Percentiles rank a stretch among this genome's conserved stretches.
phyloP scores from a whole-genome alignment of 2,329 filamentous ascomycete genomes.

The Graphium sp. region DNA sequence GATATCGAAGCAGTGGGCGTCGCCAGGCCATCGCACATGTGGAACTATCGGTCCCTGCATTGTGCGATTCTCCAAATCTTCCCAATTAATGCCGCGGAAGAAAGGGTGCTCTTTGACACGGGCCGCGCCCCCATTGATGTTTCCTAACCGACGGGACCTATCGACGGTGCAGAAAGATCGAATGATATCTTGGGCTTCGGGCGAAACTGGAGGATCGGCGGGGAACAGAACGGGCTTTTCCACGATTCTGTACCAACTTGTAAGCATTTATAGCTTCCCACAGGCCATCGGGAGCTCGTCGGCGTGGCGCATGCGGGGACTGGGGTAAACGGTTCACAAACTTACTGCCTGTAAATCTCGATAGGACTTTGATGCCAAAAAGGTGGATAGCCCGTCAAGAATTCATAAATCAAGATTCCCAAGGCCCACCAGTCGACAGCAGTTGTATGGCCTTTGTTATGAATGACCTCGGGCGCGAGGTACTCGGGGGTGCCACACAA shows the following conservation, averaged over 20 bases:
- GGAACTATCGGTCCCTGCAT: conserved; percentile 57
- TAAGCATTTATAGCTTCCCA: no score
- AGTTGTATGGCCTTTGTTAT: conserved; percentile 60
- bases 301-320: no score
- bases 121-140: conserved; percentile 56
- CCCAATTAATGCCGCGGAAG: conserved; percentile 59
- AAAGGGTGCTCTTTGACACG: conserved; percentile 63
- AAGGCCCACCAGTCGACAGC: conserved; percentile 83
- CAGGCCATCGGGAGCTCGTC: no score
- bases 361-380: conserved; percentile 81
- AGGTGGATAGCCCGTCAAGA: conserved; percentile 68
- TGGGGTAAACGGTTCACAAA: no score
- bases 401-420: conserved; percentile 72
- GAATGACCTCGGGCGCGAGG: conserved; percentile 69
- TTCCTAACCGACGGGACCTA: conserved; percentile 60
- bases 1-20: conserved; percentile 67
- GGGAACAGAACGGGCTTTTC: conserved; percentile 65
- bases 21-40: conserved; percentile 54
- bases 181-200: conserved; percentile 59
- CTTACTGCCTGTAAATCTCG: conserved; percentile 68
- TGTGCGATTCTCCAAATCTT: conserved; percentile 48
- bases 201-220: conserved; percentile 44
- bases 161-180: conserved; percentile 63
- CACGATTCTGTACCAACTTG: conserved; percentile 67
- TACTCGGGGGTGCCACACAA: conserved; percentile 75